These are phyloP conservation scores for Leishmania mexicana DNA, from an alignment of 208 protist genomes.

Conservation along the genomic window DNA sequence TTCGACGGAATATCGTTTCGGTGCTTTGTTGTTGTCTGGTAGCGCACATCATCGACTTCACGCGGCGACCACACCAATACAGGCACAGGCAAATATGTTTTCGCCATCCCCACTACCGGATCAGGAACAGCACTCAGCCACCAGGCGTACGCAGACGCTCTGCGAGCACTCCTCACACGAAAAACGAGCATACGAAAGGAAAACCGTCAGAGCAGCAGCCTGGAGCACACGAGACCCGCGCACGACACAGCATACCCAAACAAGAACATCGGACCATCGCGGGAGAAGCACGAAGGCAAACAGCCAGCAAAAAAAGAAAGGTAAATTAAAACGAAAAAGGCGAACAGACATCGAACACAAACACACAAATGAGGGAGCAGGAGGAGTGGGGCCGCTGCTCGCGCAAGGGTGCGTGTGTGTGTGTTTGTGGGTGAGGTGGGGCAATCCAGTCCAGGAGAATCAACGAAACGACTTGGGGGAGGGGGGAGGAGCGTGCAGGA, in stretches of 20 bases:
- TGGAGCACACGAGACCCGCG: too few species aligned
- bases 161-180: neutral
- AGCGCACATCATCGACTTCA: neutral
- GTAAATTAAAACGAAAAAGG: neutral
- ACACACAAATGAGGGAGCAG: neutral
- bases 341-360: neutral
- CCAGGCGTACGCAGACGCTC: neutral
- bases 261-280: neutral
- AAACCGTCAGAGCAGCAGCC: neutral
- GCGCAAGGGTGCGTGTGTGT: too few species aligned
- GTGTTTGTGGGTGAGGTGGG: too few species aligned
- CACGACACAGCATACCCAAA: neutral
- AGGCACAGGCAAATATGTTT: neutral
- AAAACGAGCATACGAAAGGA: neutral
- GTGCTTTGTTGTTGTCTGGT: neutral
- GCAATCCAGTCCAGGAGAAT: neutral
- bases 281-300: neutral
- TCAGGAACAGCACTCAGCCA: neutral
- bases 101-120: neutral
- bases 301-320: neutral
- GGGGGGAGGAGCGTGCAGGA: neutral
- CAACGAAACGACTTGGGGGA: neutral
- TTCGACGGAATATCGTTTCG: neutral
- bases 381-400: too few species aligned
- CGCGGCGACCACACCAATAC: neutral